Evolutionary conservation across 2,329 filamentous ascomycete genomes (phyloP).

Genomic region (Elsinoe ampelina): DNA sequence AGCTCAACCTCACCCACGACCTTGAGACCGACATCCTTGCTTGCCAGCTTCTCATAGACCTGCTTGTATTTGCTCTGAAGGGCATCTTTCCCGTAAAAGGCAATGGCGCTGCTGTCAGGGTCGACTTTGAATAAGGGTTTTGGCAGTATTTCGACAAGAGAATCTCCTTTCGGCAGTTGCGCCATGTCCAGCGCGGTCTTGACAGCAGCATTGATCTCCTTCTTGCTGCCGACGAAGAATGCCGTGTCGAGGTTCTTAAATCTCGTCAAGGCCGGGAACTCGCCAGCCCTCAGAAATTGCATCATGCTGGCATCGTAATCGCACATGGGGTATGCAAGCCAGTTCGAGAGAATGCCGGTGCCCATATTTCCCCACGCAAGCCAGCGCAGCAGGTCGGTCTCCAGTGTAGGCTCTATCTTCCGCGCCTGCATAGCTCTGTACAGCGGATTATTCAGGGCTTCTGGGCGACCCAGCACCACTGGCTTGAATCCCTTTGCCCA

Average conservation of each 20-base stretch:
- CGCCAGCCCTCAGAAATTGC: constrained; percentile 61
- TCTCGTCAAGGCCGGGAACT: constrained; percentile 63
- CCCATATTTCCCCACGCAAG: constrained; percentile 89
- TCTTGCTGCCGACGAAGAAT: constrained; percentile 62
- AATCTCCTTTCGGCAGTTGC: constrained; percentile 53
- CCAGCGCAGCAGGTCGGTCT: constrained; percentile 70
- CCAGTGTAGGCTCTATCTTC: constrained; percentile 52
- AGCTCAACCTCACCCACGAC: constrained; percentile 54
- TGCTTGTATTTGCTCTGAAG: constrained; percentile 58
- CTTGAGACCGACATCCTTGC: constrained; percentile 26
- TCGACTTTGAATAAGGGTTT: constrained; percentile 57
- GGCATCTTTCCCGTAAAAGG: constrained; percentile 61
- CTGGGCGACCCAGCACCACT: constrained; percentile 65
- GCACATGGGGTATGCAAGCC: constrained; percentile 77
- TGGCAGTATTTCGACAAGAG: constrained; percentile 53
- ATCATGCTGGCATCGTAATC: constrained; percentile 63
- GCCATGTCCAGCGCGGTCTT: constrained; percentile 32
- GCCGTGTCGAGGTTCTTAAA: constrained; percentile 64
- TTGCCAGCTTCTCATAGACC: constrained; percentile 48
- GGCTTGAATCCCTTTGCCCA: constrained; percentile 90
- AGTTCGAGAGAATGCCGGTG: constrained; percentile 68
- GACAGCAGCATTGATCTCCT: constrained; percentile 35
- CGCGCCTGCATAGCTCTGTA: constrained; percentile 61
- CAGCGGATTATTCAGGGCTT: constrained; percentile 73
- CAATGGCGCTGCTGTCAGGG: constrained; percentile 55